phyloP scores from a whole-genome alignment of 2,329 filamentous ascomycete genomes.

The Pseudogymnoascus sp. region DNA sequence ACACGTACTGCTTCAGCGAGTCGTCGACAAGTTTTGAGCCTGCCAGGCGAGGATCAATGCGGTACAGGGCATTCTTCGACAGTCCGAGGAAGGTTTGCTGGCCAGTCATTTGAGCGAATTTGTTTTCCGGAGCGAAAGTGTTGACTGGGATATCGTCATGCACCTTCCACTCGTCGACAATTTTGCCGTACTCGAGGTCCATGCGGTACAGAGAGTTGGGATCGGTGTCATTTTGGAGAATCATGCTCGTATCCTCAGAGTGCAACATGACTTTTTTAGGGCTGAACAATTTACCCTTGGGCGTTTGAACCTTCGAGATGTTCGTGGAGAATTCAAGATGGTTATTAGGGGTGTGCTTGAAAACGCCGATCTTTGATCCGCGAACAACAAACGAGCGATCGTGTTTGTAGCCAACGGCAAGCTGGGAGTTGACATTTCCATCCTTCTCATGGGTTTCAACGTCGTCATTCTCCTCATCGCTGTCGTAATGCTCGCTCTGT shows the following conservation, averaged over 20 bases:
- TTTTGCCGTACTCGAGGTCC: conserved; percentile 96
- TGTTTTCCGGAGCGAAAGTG: conserved; percentile 90
- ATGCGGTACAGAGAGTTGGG: conserved; percentile 91
- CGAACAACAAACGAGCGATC: conserved; percentile 95
- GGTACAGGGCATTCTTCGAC: conserved; percentile 85
- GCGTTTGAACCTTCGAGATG: conserved; percentile 90
- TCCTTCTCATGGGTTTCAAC: conserved; percentile 59
- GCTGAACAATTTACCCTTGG: conserved; percentile 76
- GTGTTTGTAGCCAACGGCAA: conserved; percentile 94
- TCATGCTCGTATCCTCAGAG: conserved; percentile 30
- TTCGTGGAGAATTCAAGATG: conserved; percentile 93
- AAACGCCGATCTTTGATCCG: conserved; percentile 96
- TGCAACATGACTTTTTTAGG: conserved; percentile 56
- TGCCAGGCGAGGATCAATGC: conserved; percentile 80
- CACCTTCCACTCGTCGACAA: conserved; percentile 97
- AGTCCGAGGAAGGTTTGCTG: conserved; percentile 93
- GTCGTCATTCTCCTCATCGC: conserved; percentile 73
- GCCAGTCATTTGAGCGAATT: conserved; percentile 94
- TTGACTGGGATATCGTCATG: conserved; percentile 92
- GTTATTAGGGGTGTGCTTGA: conserved; percentile 91
- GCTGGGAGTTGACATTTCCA: conserved; percentile 80
- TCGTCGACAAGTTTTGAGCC: conserved; percentile 89
- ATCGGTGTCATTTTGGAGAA: conserved; percentile 42
- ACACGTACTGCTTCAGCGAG: conserved; percentile 89
- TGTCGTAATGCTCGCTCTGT: conserved; percentile 64